Evolutionary conservation across 2,329 filamentous ascomycete species (phyloP), one percentile per base, ranked within the genome.

Genomic region (Arthrobotrys sphaeroides): DNA sequence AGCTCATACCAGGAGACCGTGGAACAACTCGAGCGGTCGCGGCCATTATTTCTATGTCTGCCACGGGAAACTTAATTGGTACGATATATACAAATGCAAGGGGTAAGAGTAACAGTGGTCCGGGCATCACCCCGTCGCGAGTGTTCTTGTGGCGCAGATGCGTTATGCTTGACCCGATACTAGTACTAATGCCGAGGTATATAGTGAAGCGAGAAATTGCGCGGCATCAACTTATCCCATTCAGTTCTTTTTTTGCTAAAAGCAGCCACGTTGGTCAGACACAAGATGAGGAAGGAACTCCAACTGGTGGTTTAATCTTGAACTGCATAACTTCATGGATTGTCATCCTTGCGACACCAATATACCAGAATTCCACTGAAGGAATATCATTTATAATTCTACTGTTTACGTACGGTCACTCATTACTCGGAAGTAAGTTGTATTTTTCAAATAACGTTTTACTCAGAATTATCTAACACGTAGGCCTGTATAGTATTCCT

Each of bases 131-230:
- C n/a, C n/a, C n/a, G n/a, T n/a, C n/a, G n/a, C n/a, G n/a, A n/a
- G n/a, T n/a, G n/a, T n/a, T n/a, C n/a, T n/a, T n/a, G n/a, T n/a
- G n/a, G n/a, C n/a, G n/a, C n/a, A n/a, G n/a, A n/a, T n/a, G n/a
- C n/a, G n/a, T n/a, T n/a, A n/a, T n/a, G n/a, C n/a, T n/a, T n/a
- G n/a, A n/a, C n/a, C n/a, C n/a, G n/a, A n/a, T n/a, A n/a, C n/a
- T n/a, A n/a, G n/a, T n/a, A n/a, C n/a, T n/a, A n/a, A n/a, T n/a
- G n/a, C n/a, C n/a, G n/a, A n/a, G n/a, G n/a, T n/a, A 22, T 2
- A 10, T 47, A 62, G 57, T 62, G 24, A 62, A 62, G n/a, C 3
- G 40, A 20, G 38, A 62, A 24, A 62, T 62, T 16, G 57, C 57
- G 3, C 33, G 28, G 13, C 40, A 62, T 18, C 57, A 62, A 40